Evolutionary conservation across 2,329 filamentous ascomycete species (phyloP).

Genomic region (Pseudopyricularia javanii): DNA sequence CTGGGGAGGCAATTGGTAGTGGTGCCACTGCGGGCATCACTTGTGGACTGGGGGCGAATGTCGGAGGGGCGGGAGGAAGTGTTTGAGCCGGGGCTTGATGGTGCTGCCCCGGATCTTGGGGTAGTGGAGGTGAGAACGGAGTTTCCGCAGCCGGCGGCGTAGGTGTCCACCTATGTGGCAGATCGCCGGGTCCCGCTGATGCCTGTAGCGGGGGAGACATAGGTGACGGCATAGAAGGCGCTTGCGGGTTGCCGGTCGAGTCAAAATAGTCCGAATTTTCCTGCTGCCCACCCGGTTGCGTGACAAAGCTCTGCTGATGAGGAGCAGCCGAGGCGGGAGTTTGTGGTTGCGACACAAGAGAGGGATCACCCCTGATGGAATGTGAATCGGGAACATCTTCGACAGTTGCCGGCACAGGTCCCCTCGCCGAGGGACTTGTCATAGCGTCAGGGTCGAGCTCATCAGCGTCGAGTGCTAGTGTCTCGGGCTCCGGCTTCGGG

Average conservation of each 20-base stretch:
- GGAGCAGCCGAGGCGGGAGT: slow-evolving; percentile 22
- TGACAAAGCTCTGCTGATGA: slow-evolving; percentile 11
- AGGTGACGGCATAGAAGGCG: slow-evolving; percentile 11
- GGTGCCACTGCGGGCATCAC: slow-evolving; percentile 16
- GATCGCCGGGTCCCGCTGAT: slow-evolving; percentile 10
- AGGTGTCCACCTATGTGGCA: slow-evolving; percentile 10
- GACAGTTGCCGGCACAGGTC: slow-evolving; percentile 28
- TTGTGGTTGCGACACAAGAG: slow-evolving; percentile 19
- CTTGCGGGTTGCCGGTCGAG: not conserved
- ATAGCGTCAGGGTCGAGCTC: slow-evolving; percentile 51
- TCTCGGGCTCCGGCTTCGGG: slow-evolving; percentile 43
- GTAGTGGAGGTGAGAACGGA: slow-evolving; percentile 15
- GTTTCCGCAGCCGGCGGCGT: slow-evolving; percentile 17
- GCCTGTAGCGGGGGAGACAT: slow-evolving; percentile 15
- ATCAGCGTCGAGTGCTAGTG: slow-evolving; percentile 34
- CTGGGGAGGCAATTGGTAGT: slow-evolving; percentile 11
- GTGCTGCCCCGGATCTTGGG: slow-evolving; percentile 20
- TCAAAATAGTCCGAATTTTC: slow-evolving; percentile 9
- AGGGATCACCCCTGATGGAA: slow-evolving; percentile 15
- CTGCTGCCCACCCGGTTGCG: slow-evolving; percentile 15
- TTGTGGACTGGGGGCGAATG: slow-evolving; percentile 12
- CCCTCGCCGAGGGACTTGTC: not conserved
- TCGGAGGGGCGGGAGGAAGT: slow-evolving; percentile 10
- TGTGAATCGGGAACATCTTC: slow-evolving; percentile 41
- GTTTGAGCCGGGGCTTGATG: slow-evolving; percentile 9